phyloP scores from a whole-genome alignment of 768 basidiomycete genomes.

The Amanita jacksonii region DNA sequence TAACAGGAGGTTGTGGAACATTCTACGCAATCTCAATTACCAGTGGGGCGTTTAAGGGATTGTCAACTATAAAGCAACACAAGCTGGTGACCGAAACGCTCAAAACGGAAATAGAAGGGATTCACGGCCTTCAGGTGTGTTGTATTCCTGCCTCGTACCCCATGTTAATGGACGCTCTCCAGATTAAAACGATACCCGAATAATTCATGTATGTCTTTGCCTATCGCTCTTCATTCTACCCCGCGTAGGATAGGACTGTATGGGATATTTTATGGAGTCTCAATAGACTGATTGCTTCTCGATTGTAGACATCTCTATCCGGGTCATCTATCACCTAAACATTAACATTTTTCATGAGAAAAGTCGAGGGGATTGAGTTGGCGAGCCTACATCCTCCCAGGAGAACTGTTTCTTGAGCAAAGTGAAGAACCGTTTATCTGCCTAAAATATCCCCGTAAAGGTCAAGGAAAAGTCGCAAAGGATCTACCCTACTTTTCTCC shows the following conservation, averaged over 20 bases:
- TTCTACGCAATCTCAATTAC: slow-evolving; percentile 92
- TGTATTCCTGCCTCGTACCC: not conserved
- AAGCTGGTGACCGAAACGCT: slow-evolving; percentile 77
- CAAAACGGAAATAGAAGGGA: slow-evolving; percentile 82
- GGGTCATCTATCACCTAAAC: slow-evolving; percentile 57
- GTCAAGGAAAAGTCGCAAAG: not conserved
- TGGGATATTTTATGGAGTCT: slow-evolving; percentile 27
- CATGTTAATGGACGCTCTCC: slow-evolving; percentile 1
- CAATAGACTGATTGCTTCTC: slow-evolving; percentile 61
- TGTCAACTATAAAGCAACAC: slow-evolving; percentile 90
- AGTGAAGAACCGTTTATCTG: slow-evolving; percentile 80
- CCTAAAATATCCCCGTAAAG: slow-evolving; percentile 32
- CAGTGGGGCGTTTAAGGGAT: slow-evolving; percentile 76
- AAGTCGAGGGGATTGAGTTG: not conserved
- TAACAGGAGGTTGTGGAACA: slow-evolving; percentile 91
- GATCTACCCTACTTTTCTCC: slow-evolving; percentile 58
- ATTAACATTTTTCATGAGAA: not conserved
- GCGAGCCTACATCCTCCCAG: slow-evolving; percentile 49
- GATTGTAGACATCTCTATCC: slow-evolving; percentile 41
- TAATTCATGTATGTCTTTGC: slow-evolving; percentile 1
- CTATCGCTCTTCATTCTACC: not conserved
- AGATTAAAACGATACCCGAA: slow-evolving; percentile 34
- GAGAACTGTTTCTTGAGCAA: slow-evolving; percentile 70
- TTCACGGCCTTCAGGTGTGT: slow-evolving; percentile 87
- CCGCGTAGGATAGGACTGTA: not conserved